Percentiles rank a stretch among this genome's conserved stretches.
phyloP scores from a whole-genome alignment of 371 early-diverging fungal genomes.

The Ordospora colligata region DNA sequence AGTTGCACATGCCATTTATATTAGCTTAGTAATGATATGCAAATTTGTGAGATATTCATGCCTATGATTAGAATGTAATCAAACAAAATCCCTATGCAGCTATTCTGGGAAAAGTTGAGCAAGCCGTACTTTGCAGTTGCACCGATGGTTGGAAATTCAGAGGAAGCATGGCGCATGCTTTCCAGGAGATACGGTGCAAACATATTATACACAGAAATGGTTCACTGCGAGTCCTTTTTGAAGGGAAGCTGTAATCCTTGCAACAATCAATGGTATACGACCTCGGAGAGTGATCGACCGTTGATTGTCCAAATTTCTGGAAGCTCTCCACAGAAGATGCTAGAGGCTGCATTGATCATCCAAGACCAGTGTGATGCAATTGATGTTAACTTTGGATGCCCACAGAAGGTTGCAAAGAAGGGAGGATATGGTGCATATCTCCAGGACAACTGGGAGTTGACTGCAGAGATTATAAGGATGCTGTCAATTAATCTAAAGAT shows the following conservation, averaged over 20 bases:
- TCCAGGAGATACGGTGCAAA: constrained; percentile 76
- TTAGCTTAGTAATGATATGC: not conserved
- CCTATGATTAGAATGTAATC: not conserved
- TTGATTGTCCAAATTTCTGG: constrained; percentile 93
- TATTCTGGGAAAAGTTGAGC: constrained; percentile 16
- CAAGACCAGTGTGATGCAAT: constrained; percentile 79
- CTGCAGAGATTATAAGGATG: constrained; percentile 65
- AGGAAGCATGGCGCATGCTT: constrained; percentile 82
- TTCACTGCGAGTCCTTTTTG: constrained; percentile 77
- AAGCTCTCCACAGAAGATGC: constrained; percentile 75
- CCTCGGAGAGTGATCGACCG: constrained; percentile 70
- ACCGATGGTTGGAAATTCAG: constrained; percentile 64
- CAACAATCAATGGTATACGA: constrained; percentile 61
- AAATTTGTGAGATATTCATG: not conserved
- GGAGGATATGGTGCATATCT: constrained; percentile 89
- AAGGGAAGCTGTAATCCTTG: constrained; percentile 60
- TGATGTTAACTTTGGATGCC: constrained; percentile 93
- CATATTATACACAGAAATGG: constrained; percentile 94
- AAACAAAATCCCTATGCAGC: not conserved
- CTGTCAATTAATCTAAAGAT: constrained; percentile 73
- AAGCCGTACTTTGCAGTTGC: constrained; percentile 48
- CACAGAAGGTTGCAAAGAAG: constrained; percentile 79
- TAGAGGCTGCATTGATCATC: constrained; percentile 68
- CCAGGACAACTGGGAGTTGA: constrained; percentile 73
- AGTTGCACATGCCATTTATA: not conserved